phyloP scores from a whole-genome alignment of 2,329 filamentous ascomycete species.

The Colletotrichum viniferum region DNA sequence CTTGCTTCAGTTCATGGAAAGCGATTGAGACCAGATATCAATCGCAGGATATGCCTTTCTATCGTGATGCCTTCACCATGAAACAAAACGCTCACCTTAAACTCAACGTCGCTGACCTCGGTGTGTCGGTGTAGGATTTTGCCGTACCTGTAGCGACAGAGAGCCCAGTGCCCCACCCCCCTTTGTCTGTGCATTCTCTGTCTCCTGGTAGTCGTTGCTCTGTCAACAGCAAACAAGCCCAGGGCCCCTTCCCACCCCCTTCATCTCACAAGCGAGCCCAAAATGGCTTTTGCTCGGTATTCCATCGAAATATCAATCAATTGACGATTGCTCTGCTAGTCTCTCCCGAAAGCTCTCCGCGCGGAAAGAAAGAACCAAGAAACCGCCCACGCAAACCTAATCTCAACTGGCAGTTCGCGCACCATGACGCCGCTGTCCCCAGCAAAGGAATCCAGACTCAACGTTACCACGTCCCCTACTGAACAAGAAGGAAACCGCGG shows the following conservation, averaged over 20 bases:
- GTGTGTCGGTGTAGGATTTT: conserved; percentile 12
- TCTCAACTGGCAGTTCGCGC: conserved; percentile 1
- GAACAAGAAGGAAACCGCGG: conserved; percentile 29
- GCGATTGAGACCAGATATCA: background rate
- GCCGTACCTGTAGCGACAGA: conserved; percentile 11
- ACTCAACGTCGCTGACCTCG: background rate
- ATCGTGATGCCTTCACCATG: background rate
- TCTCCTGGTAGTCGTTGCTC: conserved; percentile 16
- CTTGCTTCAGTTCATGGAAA: background rate
- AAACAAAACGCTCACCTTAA: background rate
- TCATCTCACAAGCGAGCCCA: conserved; percentile 23
- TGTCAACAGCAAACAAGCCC: conserved; percentile 21
- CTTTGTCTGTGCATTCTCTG: conserved; percentile 15
- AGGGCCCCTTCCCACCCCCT: conserved; percentile 18
- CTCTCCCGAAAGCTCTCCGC: background rate
- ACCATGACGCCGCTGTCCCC: conserved; percentile 46
- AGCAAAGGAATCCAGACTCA: conserved; percentile 38
- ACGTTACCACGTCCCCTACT: conserved; percentile 24
- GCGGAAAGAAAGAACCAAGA: background rate
- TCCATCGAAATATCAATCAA: conserved; percentile 18
- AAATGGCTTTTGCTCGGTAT: conserved; percentile 9
- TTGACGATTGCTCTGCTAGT: conserved; percentile 7
- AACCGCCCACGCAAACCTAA: background rate
- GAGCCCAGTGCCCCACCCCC: conserved; percentile 1
- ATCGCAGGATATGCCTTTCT: too few relatives aligned